Base-by-base conservation (phyloP, 495 filamentous ascomycete genomes). In the Daldinia childiae region DNA sequence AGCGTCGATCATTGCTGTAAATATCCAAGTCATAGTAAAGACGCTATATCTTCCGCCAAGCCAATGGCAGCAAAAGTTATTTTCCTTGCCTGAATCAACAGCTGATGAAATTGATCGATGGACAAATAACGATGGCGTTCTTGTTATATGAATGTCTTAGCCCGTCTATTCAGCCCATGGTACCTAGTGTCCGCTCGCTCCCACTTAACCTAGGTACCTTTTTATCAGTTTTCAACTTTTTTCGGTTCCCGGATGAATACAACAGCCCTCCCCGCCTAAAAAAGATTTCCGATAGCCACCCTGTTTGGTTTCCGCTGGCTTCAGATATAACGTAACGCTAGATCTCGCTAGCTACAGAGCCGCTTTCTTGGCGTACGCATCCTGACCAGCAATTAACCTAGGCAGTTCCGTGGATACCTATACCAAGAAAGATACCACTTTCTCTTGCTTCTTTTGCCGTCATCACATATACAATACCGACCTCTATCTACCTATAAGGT, bases 351-450 rank as follows among this genome's bases (percentile, higher is more conserved):
- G 38, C 32, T 59, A 14, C 59, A 39, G 65, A 73, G 70, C 70
- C 70, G 64, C 65, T 14, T 14, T 51, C 70, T 73, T 73, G 70
- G 70, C 70, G 55, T 24, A 68, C 59, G 58, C 58, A 67, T 59
- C 62, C 30, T 29, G 5, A 24, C 21, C 8, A 54, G 58, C n/a
- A 48, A 57, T 52, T n/a, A 15, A n/a, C n/a, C n/a, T n/a, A n/a
- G n/a, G n/a, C n/a, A n/a, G 9, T 26, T 57, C 6, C 17, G 29
- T 39, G 3, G 26, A 3, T 26, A 26, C 1, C 7, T 52, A 19
- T 34, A 9, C 27, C 60, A 60, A 55, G 54, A 17, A 59, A 57
- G 26, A 55, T 26, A 15, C 50, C 65, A 58, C 17, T 12, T 24
- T 60, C 32, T 24, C 1, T 55, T 26, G 24, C 27, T 61, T 55